Base-by-base conservation (phyloP, 352 stramenopile species). In the Thalassiosira mediterranea region DNA sequence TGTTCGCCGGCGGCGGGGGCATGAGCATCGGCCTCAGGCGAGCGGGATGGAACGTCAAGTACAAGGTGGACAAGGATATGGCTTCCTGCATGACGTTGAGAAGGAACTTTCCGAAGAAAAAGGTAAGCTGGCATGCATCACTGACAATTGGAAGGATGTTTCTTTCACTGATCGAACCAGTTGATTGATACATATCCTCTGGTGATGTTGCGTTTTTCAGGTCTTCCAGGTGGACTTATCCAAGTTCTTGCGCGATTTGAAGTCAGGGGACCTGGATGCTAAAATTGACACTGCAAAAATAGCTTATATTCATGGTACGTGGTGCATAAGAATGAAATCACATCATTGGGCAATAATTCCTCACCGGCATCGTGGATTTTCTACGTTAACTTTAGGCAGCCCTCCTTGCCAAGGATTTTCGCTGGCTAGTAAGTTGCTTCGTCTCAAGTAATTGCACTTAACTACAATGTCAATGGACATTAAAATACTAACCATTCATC, bases 1-100 rank as follows among this genome's bases (percentile, higher is more conserved):
- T 84, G 23, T 87, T 84, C 70, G 74, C 66, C 25, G 79, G 79
- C 11, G 51, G 47, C 40, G 79, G 79, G 4, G 79, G 79, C 10
- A 84, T 79, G 74, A 62, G 32, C 3, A 48, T 70, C 38, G 79
- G 79, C 0, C 38, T 81, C 5, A 52, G 51, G 34, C 3, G 48
- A 29, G 59, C 51, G 26, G 79, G 74, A 0, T 80, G 75, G 19
- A 54, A 78, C 56, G 46, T 67, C 21, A 65, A 67, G 25, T 69
- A 66, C 31, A 74, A 79, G 10, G 69, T 87, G 4, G 79, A 87
- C 7, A 69, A 57, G 19, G 60, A 87, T 38, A 17, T 19, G 40
- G 10, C 11, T 8, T 52, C 60, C 37, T 71, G 61, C 40, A 21
- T 63, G 17, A 86, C 78, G 21, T 29, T 86, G 17, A 25, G 26